Conservation (phyloP, 306 rosid genomes). For the Crataegus laevigata region DNA sequence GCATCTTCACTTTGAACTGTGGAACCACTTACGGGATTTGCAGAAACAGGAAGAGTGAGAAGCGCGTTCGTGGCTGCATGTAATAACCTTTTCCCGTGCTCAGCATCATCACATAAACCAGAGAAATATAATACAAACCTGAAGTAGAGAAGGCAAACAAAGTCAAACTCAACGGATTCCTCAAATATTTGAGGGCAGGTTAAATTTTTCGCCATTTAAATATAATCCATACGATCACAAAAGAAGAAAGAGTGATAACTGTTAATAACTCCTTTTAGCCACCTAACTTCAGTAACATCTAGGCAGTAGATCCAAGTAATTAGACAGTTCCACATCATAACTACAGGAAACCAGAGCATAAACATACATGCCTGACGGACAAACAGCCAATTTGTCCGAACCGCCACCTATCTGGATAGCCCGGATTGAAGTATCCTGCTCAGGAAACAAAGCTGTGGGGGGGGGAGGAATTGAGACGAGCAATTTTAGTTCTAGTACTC, state of each 20-base stretch:
- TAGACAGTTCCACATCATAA: neutral
- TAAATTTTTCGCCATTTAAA: neutral
- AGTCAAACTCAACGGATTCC: slow-evolving; percentile 25
- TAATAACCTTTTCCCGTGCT: slow-evolving; percentile 58
- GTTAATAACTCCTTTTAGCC: too few species aligned
- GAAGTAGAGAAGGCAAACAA: slow-evolving; percentile 19
- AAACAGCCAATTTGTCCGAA: slow-evolving; percentile 38
- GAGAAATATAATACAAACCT: slow-evolving; percentile 76
- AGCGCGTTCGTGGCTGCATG: slow-evolving; percentile 57
- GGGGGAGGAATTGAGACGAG: slow-evolving; percentile 14
- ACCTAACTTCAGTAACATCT: neutral
- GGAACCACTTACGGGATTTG: slow-evolving; percentile 40
- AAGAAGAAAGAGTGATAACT: too few species aligned
- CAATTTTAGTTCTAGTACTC: neutral
- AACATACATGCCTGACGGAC: slow-evolving; percentile 83
- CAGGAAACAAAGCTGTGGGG: slow-evolving; percentile 60
- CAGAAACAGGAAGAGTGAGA: slow-evolving; percentile 40
- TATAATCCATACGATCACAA: neutral
- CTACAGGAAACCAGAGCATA: neutral
- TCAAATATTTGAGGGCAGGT: neutral
- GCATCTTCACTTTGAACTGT: slow-evolving; percentile 34
- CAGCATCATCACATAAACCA: slow-evolving; percentile 54
- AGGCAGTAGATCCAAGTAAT: neutral
- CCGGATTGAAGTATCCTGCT: slow-evolving; percentile 63
- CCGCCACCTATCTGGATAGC: slow-evolving; percentile 76